A percentile compares a stretch with the other conserved stretches of the same genome.
Conservation (phyloP, 495 filamentous ascomycete species). For the Aspergillus taichungensis region DNA sequence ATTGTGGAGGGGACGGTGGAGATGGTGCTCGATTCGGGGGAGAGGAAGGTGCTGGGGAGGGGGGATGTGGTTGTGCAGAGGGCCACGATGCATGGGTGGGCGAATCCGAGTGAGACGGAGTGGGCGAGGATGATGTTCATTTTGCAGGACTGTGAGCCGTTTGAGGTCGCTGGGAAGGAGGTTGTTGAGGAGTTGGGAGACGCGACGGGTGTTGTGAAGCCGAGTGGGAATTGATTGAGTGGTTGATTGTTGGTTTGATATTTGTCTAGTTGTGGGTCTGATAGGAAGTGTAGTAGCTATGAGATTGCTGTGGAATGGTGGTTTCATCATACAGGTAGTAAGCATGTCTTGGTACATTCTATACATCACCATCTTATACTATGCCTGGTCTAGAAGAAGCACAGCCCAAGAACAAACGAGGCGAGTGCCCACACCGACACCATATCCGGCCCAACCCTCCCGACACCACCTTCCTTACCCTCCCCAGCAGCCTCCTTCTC, state of each 20-base stretch:
- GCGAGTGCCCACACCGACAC: background rate
- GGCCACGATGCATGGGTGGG: conserved; percentile 41
- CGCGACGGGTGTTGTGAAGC: conserved; percentile 10
- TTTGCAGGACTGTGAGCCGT: conserved; percentile 38
- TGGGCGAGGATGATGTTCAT: conserved; percentile 55
- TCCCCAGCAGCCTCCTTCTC: background rate
- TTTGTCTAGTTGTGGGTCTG: too few species aligned
- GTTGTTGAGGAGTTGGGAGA: conserved; percentile 43
- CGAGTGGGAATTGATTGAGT: conserved; percentile 39
- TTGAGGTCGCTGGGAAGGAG: conserved; percentile 32
- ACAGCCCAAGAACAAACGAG: background rate
- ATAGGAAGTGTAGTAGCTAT: too few species aligned
- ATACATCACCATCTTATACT: too few species aligned
- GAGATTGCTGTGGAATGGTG: too few species aligned
- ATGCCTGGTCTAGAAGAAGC: too few species aligned
- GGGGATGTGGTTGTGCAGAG: conserved; percentile 64
- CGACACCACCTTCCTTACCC: background rate
- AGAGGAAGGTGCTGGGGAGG: conserved; percentile 54
- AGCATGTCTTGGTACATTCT: too few species aligned
- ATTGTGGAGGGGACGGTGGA: conserved; percentile 70
- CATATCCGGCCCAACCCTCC: background rate
- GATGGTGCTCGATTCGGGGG: conserved; percentile 61
- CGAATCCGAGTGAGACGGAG: conserved; percentile 27
- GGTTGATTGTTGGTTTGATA: too few species aligned
- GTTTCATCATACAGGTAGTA: too few species aligned